Evolutionary conservation across 768 basidiomycete species (phyloP), one percentile per base, ranked within the genome.

Genomic region (Roridomyces roridus): DNA sequence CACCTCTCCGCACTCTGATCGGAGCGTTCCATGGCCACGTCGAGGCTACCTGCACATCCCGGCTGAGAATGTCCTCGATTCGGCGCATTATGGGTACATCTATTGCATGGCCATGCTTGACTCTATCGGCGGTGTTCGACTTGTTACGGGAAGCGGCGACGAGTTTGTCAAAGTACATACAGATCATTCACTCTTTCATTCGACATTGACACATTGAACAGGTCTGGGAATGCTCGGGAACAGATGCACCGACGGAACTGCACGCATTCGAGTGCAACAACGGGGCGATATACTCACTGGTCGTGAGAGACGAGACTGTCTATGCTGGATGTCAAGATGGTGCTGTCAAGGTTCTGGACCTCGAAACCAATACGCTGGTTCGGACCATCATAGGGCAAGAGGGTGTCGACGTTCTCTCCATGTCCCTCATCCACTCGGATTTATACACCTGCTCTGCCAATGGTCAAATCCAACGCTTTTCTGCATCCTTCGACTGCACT

Each of bases 281-380:
- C 62, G 92, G 94, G 2, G 96, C 94, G 0, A 86, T 97, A 6
- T 78, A 95, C n/a, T 85, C 93, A 0, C 78, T 98, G 24, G 85
- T 85, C 2, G 83, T 84, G 0, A 79, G 80, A 29, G 88, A 87
- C 20, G 91, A 92, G 18, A 91, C 92, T 1, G 79, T 98, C 20
- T 97, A 89, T 65, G 96, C 93, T 7, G 96, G 94, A 0, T 91
- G 95, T 64, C 96, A 98, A 72, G 94, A 94, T 60, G 96, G 96
- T 3, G 88, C 91, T 63, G 92, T 98, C 64, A 89, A 90, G 60
- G 88, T 98, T 5, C 85, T 92, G 74, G 96, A 98, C 70, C 73
- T 97, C 8, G 94, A 96, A 68, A 96, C 95, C 0, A 88, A 86
- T 61, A 93, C 94, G 0, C 77, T 92, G 34, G 87, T 98, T 24